Evolutionary conservation across 208 protist genomes (phyloP), one percentile per base, ranked within the genome.

Genomic region (Lotmaria passim): DNA sequence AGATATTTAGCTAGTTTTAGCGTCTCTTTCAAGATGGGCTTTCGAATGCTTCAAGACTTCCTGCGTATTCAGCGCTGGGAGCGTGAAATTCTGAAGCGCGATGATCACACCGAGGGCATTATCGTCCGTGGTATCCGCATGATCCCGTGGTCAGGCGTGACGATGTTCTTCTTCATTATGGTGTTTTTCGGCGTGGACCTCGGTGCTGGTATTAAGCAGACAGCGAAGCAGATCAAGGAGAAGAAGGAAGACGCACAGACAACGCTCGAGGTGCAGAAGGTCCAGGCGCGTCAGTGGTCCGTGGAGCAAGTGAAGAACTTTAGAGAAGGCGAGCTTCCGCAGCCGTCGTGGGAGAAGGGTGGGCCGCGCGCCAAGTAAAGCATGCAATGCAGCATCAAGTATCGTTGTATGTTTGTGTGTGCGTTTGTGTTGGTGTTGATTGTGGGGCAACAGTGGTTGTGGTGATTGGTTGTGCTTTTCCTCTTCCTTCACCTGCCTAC

Each of bases 171-270:
- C 72, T 93, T 94, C 67, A 73, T 93, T 52, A 91, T 93, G 84
- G 53, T 94, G 39, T 94, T 94, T 67, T 94, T 94, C 56, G 89
- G 89, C 12, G 78, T 94, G 7, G 89, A 94, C 73, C 75, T 94
- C 19, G 85, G 83, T 10, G 86, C 86, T 4, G 86, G 89, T 39
- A 87, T 93, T 46, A 92, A 90, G 59, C 80, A 92, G 52, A 94
- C 89, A 2, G 83, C 89, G 36, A 43, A 39, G 39, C 80, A 87
- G 60, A 86, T 94, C 8, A 63, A 77, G 39, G 89, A 94, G 62
- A 88, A 90, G 76, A 94, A 94, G 77, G 74, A 90, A 23, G 81
- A 85, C 41, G 89, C 89, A 38, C 69, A 88, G 73, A 64, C 75
- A 30, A 81, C 75, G 5, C 60, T 90, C 41, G 79, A 91, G 75